Evolutionary conservation across 768 basidiomycete genomes (phyloP).

Genomic region (Pholiota conissans): DNA sequence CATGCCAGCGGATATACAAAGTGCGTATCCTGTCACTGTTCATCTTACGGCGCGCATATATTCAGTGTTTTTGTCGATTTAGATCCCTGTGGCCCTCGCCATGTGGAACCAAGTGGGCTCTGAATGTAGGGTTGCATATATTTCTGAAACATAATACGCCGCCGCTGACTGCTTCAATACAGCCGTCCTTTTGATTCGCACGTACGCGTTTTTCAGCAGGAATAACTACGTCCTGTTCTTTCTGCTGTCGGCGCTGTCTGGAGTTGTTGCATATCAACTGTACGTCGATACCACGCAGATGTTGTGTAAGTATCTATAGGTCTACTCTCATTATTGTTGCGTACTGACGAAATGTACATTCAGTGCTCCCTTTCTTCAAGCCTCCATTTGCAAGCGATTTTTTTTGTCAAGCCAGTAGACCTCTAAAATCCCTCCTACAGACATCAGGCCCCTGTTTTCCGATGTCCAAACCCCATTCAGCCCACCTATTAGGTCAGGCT

Average conservation of each 20-base stretch:
- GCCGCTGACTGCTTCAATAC: conserved; percentile 12
- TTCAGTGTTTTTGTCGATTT: conserved; percentile 9
- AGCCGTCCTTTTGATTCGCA: conserved; percentile 82
- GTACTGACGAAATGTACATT: conserved; percentile 9
- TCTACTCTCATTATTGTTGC: background rate
- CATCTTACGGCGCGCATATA: conserved; percentile 2
- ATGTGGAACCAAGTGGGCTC: conserved; percentile 90
- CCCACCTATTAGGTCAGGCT: conserved; percentile 70
- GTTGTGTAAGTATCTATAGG: conserved; percentile 53
- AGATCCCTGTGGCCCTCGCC: conserved; percentile 81
- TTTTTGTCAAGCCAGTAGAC: background rate
- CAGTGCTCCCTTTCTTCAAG: conserved; percentile 67
- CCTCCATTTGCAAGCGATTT: conserved; percentile 53
- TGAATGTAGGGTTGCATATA: conserved; percentile 46
- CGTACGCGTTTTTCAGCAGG: conserved; percentile 84
- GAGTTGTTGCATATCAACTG: conserved; percentile 79
- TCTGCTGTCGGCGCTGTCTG: conserved; percentile 65
- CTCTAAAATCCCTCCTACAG: conserved; percentile 22
- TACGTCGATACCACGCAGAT: conserved; percentile 80
- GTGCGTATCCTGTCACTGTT: conserved; percentile 31
- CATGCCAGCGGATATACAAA: conserved; percentile 71
- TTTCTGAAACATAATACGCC: too few relatives aligned
- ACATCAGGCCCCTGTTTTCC: conserved; percentile 74
- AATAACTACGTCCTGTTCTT: conserved; percentile 66
- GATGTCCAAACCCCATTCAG: conserved; percentile 80